Percentiles rank a stretch among this genome's conserved stretches.
Conservation (phyloP, 768 basidiomycete genomes). For the Wakefieldia striispora region DNA sequence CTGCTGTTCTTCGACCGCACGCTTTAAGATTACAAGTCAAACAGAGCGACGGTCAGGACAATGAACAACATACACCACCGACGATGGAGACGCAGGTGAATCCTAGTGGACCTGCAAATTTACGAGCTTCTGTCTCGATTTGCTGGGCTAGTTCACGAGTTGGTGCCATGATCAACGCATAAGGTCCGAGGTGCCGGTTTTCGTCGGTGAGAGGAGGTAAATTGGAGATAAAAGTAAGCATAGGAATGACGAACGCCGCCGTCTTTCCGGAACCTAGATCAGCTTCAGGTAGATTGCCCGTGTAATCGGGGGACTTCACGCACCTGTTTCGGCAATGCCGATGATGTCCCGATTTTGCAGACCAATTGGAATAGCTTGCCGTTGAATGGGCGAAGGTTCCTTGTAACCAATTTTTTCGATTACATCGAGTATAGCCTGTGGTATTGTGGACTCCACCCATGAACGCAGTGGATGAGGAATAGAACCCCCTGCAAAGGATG, state of each 20-base stretch:
- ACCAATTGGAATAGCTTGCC: conserved; percentile 99
- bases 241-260: conserved; percentile 96
- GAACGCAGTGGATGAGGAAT: conserved; percentile 93
- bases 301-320: conserved; percentile 17
- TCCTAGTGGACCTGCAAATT: conserved; percentile 87
- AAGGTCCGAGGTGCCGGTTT: conserved; percentile 91
- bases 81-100: conserved; percentile 97
- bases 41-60: background rate
- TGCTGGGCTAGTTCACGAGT: conserved; percentile 99
- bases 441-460: conserved; percentile 89
- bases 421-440: conserved; percentile 70
- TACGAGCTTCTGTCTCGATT: conserved; percentile 89
- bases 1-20: conserved; percentile 96
- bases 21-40: conserved; percentile 39
- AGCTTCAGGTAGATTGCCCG: background rate
- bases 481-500: conserved; percentile 61
- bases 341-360: conserved; percentile 95
- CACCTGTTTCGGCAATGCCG: conserved; percentile 97
- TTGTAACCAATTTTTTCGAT: conserved; percentile 94
- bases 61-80: conserved; percentile 65
- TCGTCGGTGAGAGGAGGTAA: conserved; percentile 88
- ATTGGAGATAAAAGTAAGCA: conserved; percentile 90
- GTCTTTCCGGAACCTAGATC: conserved; percentile 93
- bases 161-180: conserved; percentile 88
- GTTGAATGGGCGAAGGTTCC: conserved; percentile 94